Evolutionary conservation across 2,329 filamentous ascomycete species (phyloP).

Genomic region (Neurospora sp.): DNA sequence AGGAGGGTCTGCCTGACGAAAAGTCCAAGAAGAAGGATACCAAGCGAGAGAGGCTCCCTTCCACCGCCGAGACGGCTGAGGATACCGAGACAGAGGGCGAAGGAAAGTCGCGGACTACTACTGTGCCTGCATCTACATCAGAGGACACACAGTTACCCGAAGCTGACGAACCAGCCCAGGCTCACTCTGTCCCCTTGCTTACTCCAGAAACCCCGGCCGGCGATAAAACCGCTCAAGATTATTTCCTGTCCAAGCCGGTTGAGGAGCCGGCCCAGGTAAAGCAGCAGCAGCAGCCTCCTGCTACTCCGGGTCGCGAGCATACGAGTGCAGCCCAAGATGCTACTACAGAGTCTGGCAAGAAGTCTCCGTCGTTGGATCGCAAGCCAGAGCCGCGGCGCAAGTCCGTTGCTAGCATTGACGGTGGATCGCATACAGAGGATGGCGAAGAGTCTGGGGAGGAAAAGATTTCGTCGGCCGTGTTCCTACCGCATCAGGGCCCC

Average conservation of each 20-base stretch:
- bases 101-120: background rate
- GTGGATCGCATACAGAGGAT: slow-evolving; percentile 32
- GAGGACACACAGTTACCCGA: slow-evolving; percentile 1
- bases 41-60: slow-evolving; percentile 32
- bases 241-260: slow-evolving; percentile 9
- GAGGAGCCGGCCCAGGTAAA: slow-evolving; percentile 1
- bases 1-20: slow-evolving; percentile 53
- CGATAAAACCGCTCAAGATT: slow-evolving; percentile 13
- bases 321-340: background rate
- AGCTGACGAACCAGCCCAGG: background rate
- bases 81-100: slow-evolving; percentile 11
- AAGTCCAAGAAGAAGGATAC: slow-evolving; percentile 43
- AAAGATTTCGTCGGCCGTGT: slow-evolving; percentile 78
- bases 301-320: slow-evolving; percentile 1
- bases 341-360: slow-evolving; percentile 1
- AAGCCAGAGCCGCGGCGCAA: slow-evolving; percentile 21
- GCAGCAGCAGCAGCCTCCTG: slow-evolving; percentile 1
- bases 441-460: slow-evolving; percentile 63
- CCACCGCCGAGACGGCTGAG: slow-evolving; percentile 31
- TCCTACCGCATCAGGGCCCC: slow-evolving; percentile 62
- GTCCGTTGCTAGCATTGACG: slow-evolving; percentile 30
- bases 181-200: slow-evolving; percentile 7
- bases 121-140: background rate
- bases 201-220: slow-evolving; percentile 7
- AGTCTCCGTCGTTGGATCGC: background rate